Base-by-base conservation (phyloP, 2,329 filamentous ascomycete species). In the Albophoma yamanashiensis region DNA sequence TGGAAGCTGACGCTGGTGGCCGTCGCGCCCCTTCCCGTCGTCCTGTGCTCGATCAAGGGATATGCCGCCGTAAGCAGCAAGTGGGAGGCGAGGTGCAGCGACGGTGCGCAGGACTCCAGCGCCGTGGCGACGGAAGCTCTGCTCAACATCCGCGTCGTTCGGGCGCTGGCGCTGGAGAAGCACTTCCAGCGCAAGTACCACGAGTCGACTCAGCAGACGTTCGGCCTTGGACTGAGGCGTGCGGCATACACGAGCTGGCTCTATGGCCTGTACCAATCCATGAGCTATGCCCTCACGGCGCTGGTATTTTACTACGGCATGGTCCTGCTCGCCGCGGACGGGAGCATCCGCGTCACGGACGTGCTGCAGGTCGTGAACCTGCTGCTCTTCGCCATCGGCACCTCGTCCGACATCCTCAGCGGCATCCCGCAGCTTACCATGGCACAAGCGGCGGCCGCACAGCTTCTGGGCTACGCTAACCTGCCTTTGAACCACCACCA, bases 241-340 rank as follows among this genome's bases (percentile, higher is more conserved):
- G 89, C 89, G 0, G 68, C 80, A 1, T 89, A 84, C 65, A 84
- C 85, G 0, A 90, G 91, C 0, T 73, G 86, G 6, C 79, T 93
- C 8, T 95, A 86, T 67, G 93, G 92, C 0, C 72, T 94, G n/a
- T 87, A 88, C 40, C 88, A 95, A 66, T 86, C 86, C 0, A 80
- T 86, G 22, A 83, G 86, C 45, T 83, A 86, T 61, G 91, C 91
- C 67, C 80, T 91, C 17, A 87, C 85, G 47, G 90, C 91, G 0
- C 75, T 96, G 4, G 82, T 96, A 12, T 94, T 96, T 70, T 96
- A 88, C 75, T 95, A 93, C 68, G 91, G 89, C 2, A 84, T 86
- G 0, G 74, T 82, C 0, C 78, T 96, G 14, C 79, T 89, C 7
- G 78, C 79, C 0, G 68, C 76, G 12, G 73, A 81, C 45, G 73